These are phyloP conservation scores for Fagus sylvatica DNA, from an alignment of 306 rosid genomes.

Conservation along the genomic window DNA sequence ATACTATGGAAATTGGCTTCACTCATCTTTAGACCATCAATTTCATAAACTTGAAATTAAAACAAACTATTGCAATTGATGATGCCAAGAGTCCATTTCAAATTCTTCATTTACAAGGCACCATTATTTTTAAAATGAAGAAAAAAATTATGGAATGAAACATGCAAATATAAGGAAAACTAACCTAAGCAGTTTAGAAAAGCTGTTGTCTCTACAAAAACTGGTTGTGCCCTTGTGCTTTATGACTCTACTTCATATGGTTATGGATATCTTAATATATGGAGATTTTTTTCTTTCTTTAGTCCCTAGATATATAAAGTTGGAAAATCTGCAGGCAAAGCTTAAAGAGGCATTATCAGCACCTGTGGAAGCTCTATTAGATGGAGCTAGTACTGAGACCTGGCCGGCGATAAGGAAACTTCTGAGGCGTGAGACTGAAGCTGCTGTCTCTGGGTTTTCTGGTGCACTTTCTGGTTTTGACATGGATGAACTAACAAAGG, in stretches of 20 bases:
- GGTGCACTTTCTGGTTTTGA: constrained; percentile 73
- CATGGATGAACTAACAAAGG: constrained; percentile 62
- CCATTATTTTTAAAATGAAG: background rate
- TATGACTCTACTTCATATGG: constrained; percentile 12
- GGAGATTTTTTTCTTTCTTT: constrained; percentile 4
- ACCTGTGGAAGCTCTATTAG: constrained; percentile 87
- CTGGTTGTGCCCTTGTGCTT: constrained; percentile 9
- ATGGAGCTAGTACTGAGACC: constrained; percentile 84
- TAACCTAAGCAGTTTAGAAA: background rate
- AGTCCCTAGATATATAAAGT: constrained; percentile 11
- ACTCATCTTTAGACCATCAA: background rate
- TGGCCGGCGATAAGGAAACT: constrained; percentile 87
- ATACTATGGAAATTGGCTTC: background rate
- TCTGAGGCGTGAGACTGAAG: constrained; percentile 68
- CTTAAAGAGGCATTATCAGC: constrained; percentile 74
- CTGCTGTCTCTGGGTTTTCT: constrained; percentile 70
- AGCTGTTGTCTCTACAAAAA: background rate
- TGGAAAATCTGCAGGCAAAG: constrained; percentile 60
- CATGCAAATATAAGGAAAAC: background rate
- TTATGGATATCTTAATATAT: background rate
- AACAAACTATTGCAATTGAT: background rate
- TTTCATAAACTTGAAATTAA: background rate
- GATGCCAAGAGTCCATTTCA: background rate
- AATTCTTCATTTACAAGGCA: background rate
- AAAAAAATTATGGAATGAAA: background rate